Percentiles rank a stretch among this genome's conserved stretches.
Evolutionary conservation across 2,329 filamentous ascomycete species (phyloP).

Genomic region (Ascochyta fabae): DNA sequence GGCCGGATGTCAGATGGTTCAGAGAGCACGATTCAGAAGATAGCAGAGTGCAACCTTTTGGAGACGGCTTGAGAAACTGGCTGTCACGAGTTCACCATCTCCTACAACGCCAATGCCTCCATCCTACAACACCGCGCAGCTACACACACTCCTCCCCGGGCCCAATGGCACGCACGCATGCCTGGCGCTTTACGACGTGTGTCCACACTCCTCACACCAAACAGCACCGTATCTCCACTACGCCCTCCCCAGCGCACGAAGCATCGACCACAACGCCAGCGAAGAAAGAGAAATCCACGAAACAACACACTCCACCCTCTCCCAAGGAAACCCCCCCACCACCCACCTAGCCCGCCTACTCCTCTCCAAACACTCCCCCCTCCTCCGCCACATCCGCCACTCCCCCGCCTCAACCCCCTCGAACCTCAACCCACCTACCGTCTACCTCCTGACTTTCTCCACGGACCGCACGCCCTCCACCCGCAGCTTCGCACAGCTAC

Average conservation of each 20-base stretch:
- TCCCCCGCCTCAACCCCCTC: background rate
- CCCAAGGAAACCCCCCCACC: background rate
- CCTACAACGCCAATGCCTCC: background rate
- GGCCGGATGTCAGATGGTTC: background rate
- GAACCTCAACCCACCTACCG: conserved; percentile 18
- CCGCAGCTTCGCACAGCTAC: conserved; percentile 9
- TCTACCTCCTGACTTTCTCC: conserved; percentile 37
- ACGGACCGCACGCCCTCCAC: conserved; percentile 10
- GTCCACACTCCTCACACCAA: background rate
- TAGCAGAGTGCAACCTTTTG: background rate
- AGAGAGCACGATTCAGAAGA: background rate
- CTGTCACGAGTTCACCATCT: background rate
- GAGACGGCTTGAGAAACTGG: background rate
- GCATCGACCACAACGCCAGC: background rate
- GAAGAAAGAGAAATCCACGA: background rate
- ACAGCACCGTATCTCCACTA: background rate
- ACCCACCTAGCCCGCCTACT: background rate
- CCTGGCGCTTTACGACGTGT: conserved; percentile 5
- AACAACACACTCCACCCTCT: background rate
- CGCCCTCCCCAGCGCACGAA: background rate
- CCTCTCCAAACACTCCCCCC: conserved; percentile 1
- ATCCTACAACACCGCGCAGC: conserved; percentile 1
- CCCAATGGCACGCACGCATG: conserved; percentile 4
- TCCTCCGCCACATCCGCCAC: background rate
- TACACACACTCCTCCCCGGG: conserved; percentile 2